These are phyloP conservation scores for Eucalyptus tenuipes DNA, from an alignment of 345 rosid species.

Conservation along the genomic window DNA sequence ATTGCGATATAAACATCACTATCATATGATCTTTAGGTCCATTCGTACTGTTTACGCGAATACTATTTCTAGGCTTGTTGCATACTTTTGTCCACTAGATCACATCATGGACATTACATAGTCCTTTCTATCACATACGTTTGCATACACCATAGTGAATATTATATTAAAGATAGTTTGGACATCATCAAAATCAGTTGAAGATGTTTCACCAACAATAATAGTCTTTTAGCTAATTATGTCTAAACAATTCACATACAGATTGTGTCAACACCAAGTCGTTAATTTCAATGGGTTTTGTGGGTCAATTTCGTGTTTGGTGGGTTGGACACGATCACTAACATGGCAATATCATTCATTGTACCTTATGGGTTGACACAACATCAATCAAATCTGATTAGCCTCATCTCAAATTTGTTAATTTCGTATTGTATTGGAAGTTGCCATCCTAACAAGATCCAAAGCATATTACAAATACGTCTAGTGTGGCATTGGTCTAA, in stretches of 20 bases:
- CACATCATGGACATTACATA: too few relatives aligned
- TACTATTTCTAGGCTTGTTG: too few relatives aligned
- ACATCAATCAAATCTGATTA: fast-evolving
- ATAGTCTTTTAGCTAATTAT: neutral
- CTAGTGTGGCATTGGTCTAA: neutral
- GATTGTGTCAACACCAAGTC: neutral
- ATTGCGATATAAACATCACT: too few relatives aligned
- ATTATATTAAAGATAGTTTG: too few relatives aligned
- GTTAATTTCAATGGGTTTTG: neutral
- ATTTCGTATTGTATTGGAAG: neutral
- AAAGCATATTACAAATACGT: neutral
- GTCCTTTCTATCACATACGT: too few relatives aligned
- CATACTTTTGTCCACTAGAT: too few relatives aligned
- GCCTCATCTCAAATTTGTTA: neutral
- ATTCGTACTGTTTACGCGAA: fast-evolving
- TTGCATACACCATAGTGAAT: too few relatives aligned
- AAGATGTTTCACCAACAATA: neutral
- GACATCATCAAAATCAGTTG: too few relatives aligned
- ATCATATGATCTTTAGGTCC: too few relatives aligned
- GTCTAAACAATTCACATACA: neutral
- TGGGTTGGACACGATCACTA: neutral
- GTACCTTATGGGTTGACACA: neutral
- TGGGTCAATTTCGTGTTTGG: neutral
- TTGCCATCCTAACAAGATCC: neutral
- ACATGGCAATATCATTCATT: neutral